Conservation (phyloP, 176 grass and related monocot genomes). For the Eremochloa ophiuroides region DNA sequence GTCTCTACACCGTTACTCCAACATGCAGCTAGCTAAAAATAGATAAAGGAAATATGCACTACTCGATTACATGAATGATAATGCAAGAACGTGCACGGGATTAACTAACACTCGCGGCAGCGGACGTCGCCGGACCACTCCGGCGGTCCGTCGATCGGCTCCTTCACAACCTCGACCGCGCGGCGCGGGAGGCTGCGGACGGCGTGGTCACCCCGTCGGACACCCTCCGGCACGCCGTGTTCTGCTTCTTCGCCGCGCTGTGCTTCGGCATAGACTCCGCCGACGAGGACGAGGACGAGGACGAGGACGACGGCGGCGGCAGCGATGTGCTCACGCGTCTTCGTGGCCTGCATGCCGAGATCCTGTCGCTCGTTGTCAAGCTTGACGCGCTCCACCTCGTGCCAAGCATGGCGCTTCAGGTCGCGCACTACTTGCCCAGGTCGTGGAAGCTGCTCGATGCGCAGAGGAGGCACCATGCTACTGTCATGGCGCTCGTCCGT, state of each 20-base stretch:
- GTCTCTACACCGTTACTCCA: no score
- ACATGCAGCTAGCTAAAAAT: no score
- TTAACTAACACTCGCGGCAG: not conserved
- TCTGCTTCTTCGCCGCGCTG: slow-evolving; percentile 16
- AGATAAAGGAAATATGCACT: no score
- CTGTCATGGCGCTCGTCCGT: not conserved
- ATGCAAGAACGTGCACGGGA: no score
- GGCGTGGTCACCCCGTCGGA: not conserved
- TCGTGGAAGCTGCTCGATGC: not conserved
- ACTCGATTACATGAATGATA: no score
- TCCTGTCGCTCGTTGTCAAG: slow-evolving; percentile 6
- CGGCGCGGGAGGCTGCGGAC: not conserved
- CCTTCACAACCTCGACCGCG: not conserved
- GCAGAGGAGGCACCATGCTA: not conserved
- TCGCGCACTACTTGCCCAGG: not conserved
- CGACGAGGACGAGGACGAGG: no score
- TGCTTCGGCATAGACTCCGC: not conserved
- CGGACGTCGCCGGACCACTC: not conserved
- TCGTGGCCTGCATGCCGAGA: not conserved
- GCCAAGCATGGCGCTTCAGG: not conserved
- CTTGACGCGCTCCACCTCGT: slow-evolving; percentile 29
- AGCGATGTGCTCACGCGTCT: not conserved
- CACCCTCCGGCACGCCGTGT: slow-evolving; percentile 5
- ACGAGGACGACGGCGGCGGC: no score
- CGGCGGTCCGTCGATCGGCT: not conserved